A percentile compares a stretch with the other conserved stretches of the same genome.
phyloP scores from a whole-genome alignment of 1,284 basidiomycete genomes.

The Lignosus rhinocerotis region DNA sequence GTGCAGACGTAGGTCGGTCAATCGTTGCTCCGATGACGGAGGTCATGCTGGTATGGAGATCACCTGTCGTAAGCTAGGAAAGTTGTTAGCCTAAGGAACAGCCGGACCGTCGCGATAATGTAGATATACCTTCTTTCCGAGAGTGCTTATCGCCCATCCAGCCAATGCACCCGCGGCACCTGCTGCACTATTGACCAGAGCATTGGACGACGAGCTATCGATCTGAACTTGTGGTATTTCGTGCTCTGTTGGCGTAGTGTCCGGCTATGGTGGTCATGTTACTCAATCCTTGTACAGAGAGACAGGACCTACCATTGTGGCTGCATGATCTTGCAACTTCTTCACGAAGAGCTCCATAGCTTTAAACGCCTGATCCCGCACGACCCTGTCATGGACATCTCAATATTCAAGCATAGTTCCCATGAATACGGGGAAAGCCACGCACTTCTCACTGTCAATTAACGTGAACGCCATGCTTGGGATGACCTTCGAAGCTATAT shows the following conservation, averaged over 20 bases:
- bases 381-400: conserved; percentile 53
- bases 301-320: conserved; percentile 64
- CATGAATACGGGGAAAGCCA: conserved; percentile 1
- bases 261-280: conserved; percentile 53
- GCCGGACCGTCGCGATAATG: background rate
- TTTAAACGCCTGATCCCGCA: conserved; percentile 94
- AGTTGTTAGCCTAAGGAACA: background rate
- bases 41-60: conserved; percentile 69
- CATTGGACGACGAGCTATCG: conserved; percentile 33
- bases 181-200: conserved; percentile 80
- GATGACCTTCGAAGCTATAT: conserved; percentile 87
- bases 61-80: conserved; percentile 63
- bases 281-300: background rate
- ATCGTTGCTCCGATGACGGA: conserved; percentile 25
- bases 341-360: conserved; percentile 86
- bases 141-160: conserved; percentile 90
- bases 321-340: conserved; percentile 77
- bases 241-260: conserved; percentile 52
- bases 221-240: conserved; percentile 37
- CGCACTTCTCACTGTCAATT: conserved; percentile 89
- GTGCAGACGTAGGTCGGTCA: conserved; percentile 34
- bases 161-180: conserved; percentile 90
- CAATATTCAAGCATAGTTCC: background rate
- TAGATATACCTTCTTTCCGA: conserved; percentile 69
- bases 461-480: conserved; percentile 80